Evolutionary conservation across 495 filamentous ascomycete species (phyloP).

Genomic region (Extremus antarcticus): DNA sequence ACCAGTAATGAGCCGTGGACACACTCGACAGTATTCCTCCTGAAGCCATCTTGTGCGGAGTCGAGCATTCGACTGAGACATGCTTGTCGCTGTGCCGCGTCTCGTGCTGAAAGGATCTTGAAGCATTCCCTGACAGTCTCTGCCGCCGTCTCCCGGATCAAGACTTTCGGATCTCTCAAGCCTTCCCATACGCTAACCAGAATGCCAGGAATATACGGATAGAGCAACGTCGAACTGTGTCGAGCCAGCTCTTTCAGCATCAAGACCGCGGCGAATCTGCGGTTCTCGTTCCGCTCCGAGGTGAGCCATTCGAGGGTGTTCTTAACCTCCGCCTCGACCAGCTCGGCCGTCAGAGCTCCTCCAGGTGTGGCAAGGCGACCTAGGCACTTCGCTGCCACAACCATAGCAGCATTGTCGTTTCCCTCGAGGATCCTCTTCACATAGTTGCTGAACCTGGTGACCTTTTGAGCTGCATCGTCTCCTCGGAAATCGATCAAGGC

Average conservation of each 20-base stretch:
- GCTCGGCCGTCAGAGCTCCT: slow-evolving; percentile 85
- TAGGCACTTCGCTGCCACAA: slow-evolving; percentile 74
- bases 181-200: slow-evolving; percentile 95
- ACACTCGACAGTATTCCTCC: slow-evolving; percentile 65
- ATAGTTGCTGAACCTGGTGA: slow-evolving; percentile 80
- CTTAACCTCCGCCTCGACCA: slow-evolving; percentile 94
- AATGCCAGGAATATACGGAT: slow-evolving; percentile 77
- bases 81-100: slow-evolving; percentile 67
- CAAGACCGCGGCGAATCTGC: slow-evolving; percentile 83
- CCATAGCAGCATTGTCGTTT: slow-evolving; percentile 77
- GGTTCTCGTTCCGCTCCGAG: slow-evolving; percentile 82
- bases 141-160: slow-evolving; percentile 83
- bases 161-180: slow-evolving; percentile 71
- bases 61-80: slow-evolving; percentile 83
- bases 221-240: slow-evolving; percentile 87
- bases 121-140: slow-evolving; percentile 89
- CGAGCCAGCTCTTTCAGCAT: slow-evolving; percentile 79
- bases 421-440: slow-evolving; percentile 80
- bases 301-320: slow-evolving; percentile 92
- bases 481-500: slow-evolving; percentile 90
- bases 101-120: slow-evolving; percentile 82
- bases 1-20: slow-evolving; percentile 87
- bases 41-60: slow-evolving; percentile 68
- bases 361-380: slow-evolving; percentile 85
- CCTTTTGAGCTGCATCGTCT: slow-evolving; percentile 88